These are phyloP conservation scores for Colletotrichum scovillei DNA, from an alignment of 2,329 filamentous ascomycete genomes.

Conservation along the genomic window DNA sequence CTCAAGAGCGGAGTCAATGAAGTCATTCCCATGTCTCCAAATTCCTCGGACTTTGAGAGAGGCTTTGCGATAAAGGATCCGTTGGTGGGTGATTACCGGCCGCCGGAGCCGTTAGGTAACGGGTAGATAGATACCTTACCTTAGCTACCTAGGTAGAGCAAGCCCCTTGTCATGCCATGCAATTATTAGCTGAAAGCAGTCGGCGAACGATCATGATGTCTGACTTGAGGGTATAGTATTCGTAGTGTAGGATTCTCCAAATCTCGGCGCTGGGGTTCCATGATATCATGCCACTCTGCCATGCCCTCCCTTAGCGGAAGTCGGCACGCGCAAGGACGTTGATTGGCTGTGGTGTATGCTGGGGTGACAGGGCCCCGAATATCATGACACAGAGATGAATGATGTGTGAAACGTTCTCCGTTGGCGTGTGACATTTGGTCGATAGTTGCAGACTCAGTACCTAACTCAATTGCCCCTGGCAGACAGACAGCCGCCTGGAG, in stretches of 20 bases:
- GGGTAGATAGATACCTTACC: not conserved
- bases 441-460: not conserved
- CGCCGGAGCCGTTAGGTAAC: not conserved
- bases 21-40: constrained; percentile 7
- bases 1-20: constrained; percentile 2
- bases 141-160: too few relatives aligned
- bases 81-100: not conserved
- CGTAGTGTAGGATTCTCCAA: constrained; percentile 3
- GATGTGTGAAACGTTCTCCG: constrained; percentile 32
- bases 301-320: constrained; percentile 31
- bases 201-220: not conserved
- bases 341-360: constrained; percentile 19
- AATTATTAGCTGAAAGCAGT: not conserved
- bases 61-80: not conserved
- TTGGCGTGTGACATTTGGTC: constrained; percentile 9
- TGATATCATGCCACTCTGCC: constrained; percentile 32
- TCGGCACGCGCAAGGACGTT: constrained; percentile 22
- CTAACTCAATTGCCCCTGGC: constrained; percentile 1
- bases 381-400: constrained; percentile 34
- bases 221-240: not conserved
- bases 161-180: not conserved
- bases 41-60: not conserved
- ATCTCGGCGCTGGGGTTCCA: constrained; percentile 25
- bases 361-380: constrained; percentile 12
- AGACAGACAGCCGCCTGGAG: not conserved